Percentiles rank a stretch among this genome's conserved stretches.
These are phyloP conservation scores for Clonostachys solani DNA, from an alignment of 2,329 filamentous ascomycete genomes.

Conservation along the genomic window DNA sequence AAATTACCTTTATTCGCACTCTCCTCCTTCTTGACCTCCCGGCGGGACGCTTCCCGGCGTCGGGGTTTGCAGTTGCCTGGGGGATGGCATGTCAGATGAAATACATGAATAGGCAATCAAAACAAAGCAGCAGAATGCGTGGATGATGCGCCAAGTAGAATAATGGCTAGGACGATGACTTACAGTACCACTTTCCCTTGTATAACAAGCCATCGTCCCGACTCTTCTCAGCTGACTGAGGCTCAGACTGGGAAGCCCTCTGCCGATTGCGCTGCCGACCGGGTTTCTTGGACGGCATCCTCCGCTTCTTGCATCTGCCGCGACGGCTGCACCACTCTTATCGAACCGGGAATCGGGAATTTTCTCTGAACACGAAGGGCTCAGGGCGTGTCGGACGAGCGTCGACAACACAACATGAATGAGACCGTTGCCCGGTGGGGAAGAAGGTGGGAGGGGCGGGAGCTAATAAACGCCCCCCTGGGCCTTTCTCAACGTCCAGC, in stretches of 20 bases:
- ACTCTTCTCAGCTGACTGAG: slow-evolving; percentile 19
- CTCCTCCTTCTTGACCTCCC: slow-evolving; percentile 27
- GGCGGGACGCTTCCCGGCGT: slow-evolving; percentile 24
- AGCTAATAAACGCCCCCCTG: too few species aligned
- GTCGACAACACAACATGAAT: background rate
- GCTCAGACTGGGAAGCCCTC: slow-evolving; percentile 7
- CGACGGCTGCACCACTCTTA: too few species aligned
- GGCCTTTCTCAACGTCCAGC: too few species aligned
- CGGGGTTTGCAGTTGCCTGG: slow-evolving; percentile 35
- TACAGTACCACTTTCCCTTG: slow-evolving; percentile 30
- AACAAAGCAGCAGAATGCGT: background rate
- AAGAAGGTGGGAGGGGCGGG: too few species aligned
- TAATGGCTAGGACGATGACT: slow-evolving; percentile 5
- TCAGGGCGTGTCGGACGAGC: background rate
- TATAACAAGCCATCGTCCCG: slow-evolving; percentile 24
- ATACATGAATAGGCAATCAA: background rate
- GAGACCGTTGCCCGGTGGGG: background rate
- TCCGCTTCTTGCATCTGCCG: too few species aligned
- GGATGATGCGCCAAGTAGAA: background rate
- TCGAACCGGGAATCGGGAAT: too few species aligned
- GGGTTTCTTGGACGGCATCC: too few species aligned
- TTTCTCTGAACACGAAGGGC: too few species aligned
- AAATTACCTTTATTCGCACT: slow-evolving; percentile 30
- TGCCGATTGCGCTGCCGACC: background rate
- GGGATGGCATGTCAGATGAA: background rate